Percentiles rank a stretch among this genome's conserved stretches.
These are phyloP conservation scores for Rheum nobile DNA, from an alignment of 148 eudicot species.

Conservation along the genomic window DNA sequence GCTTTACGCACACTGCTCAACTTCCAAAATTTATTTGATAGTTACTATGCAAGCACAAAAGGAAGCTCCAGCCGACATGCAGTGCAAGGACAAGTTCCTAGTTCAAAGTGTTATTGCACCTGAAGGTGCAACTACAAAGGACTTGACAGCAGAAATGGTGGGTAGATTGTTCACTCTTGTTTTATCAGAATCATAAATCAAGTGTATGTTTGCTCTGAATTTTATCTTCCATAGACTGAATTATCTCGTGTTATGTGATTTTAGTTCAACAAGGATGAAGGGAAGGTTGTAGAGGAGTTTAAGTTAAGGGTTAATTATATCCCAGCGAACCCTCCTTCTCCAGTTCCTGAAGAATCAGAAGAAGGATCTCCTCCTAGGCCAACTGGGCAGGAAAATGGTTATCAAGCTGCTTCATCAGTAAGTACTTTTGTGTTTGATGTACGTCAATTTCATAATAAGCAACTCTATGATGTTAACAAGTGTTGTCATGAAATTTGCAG, in stretches of 20 bases:
- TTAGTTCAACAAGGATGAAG: conserved; percentile 68
- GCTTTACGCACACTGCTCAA: conserved; percentile 4
- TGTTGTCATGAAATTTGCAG: conserved; percentile 17
- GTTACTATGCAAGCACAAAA: conserved; percentile 90
- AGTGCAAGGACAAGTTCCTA: conserved; percentile 85
- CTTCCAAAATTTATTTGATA: conserved; percentile 17
- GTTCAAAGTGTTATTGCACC: conserved; percentile 67
- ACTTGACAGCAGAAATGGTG: conserved; percentile 59
- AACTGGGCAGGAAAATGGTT: conserved; percentile 38
- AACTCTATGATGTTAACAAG: background rate
- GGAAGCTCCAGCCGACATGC: conserved; percentile 75
- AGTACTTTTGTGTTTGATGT: conserved; percentile 15
- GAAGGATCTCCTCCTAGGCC: conserved; percentile 75
- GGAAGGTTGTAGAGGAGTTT: conserved; percentile 60
- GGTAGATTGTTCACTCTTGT: conserved; percentile 9
- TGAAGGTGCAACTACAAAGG: conserved; percentile 43
- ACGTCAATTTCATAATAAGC: background rate
- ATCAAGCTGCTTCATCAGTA: conserved; percentile 49
- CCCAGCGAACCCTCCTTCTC: conserved; percentile 91
- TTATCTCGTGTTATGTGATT: conserved; percentile 13
- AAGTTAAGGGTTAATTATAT: conserved; percentile 65
- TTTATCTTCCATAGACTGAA: background rate
- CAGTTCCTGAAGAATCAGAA: conserved; percentile 87
- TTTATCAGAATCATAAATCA: background rate
- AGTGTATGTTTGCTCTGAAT: background rate